Evolutionary conservation across 495 filamentous ascomycete species (phyloP), one percentile per base, ranked within the genome.

Genomic region (Daldinia vernicosa): DNA sequence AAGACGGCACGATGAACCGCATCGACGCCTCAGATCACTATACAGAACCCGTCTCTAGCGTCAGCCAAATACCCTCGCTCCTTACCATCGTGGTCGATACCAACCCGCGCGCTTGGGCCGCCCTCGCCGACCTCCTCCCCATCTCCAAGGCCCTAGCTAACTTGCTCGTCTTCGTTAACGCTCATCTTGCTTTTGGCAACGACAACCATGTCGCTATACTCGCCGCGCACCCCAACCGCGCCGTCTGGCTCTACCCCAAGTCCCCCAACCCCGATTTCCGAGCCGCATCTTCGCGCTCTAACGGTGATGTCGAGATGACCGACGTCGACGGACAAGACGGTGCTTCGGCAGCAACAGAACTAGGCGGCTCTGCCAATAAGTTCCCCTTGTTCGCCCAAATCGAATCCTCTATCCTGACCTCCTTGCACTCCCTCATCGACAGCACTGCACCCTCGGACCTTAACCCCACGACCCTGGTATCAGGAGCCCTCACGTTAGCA

Each of bases 81-180:
- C 88, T 97, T 57, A 91, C 92, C 66, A 89, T 99, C 75, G 87
- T 99, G 79, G 86, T 99, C 82, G 95, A 99, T 82, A 97, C 95
- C 45, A 98, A 98, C 76, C 96, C 95, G 1, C 92, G 91, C 72
- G 93, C 95, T 77, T 99, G 95, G 95, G 89, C 92, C 4, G 84
- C 91, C 53, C 87, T 98, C 63, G 80, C 88, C 69, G 79, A 89
- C 66, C 88, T 86, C 4, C 91, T 99, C n/a, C 87, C 95, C 32
- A 86, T 98, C 67, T 89, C 91, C 59, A 90, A 91, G 72, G 93
- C 92, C 60, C 84, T 99, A 63, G 90, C 96, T 57, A 95, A 93
- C 82, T 86, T 98, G 67, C 90, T 97, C 75, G 90, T 98, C 83
- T 98, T 98, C 82, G 89, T 98, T 78, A 97, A 99, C 77, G 92